Evolutionary conservation across 306 rosid genomes (phyloP).

Genomic region (Bauhinia variegata): DNA sequence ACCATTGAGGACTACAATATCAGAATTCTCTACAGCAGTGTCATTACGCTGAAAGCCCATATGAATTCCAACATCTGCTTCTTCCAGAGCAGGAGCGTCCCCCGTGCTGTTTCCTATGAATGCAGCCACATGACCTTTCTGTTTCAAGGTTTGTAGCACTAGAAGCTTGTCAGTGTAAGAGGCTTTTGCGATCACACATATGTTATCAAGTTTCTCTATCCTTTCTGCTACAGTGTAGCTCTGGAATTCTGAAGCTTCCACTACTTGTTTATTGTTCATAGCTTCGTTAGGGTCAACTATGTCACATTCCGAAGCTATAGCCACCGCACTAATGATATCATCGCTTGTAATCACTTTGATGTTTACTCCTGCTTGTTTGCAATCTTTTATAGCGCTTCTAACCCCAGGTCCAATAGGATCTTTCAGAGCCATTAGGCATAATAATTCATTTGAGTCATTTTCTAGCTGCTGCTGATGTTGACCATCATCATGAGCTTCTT

Average conservation of each 20-base stretch:
- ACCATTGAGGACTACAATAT: constrained; percentile 10
- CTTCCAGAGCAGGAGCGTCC: constrained; percentile 10
- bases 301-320: constrained; percentile 5
- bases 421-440: neutral
- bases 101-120: constrained; percentile 7
- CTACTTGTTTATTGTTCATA: neutral
- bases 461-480: neutral
- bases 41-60: constrained; percentile 17
- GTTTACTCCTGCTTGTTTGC: constrained; percentile 4
- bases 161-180: neutral
- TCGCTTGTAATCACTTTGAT: constrained; percentile 17
- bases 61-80: constrained; percentile 13
- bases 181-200: constrained; percentile 6
- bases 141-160: constrained; percentile 5
- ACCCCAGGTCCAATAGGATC: constrained; percentile 8
- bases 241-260: neutral
- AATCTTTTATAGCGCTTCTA: neutral
- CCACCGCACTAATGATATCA: neutral
- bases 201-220: constrained; percentile 15
- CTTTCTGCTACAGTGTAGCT: neutral
- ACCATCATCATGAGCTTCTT: neutral
- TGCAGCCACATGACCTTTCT: constrained; percentile 18
- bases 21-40: neutral
- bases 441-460: neutral
- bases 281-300: neutral